A percentile compares a stretch with the other conserved stretches of the same genome.
Conservation (phyloP, 176 grass and related monocot genomes). For the Chrysopogon serrulatus region DNA sequence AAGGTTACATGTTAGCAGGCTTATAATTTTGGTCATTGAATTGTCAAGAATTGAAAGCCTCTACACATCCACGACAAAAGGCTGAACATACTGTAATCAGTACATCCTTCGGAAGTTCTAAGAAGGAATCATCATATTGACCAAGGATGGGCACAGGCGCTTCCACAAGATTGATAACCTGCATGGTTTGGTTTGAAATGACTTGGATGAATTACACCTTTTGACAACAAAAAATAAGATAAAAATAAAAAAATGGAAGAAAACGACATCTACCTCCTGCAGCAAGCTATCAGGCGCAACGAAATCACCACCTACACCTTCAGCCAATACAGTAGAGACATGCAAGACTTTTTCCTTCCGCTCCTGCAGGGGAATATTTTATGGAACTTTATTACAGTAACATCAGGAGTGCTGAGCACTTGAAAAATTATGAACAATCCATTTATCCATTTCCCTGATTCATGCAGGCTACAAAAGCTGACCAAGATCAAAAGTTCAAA, state of each 20-base stretch:
- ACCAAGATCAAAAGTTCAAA: neutral
- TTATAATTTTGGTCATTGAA: neutral
- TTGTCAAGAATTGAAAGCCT: neutral
- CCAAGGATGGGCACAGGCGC: conserved; percentile 84
- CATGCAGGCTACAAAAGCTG: neutral
- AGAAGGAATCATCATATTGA: conserved; percentile 75
- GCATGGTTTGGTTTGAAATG: conserved; percentile 13
- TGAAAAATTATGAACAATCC: neutral
- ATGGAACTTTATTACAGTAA: neutral
- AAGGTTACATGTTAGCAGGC: neutral
- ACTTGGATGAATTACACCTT: neutral
- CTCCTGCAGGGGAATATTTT: conserved; percentile 48
- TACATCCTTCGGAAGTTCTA: conserved; percentile 94
- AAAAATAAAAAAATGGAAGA: conserved; percentile 17
- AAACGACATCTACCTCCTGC: conserved; percentile 60
- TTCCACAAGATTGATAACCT: conserved; percentile 96
- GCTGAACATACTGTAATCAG: conserved; percentile 71
- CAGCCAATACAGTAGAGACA: conserved; percentile 56
- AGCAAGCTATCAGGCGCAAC: conserved; percentile 62
- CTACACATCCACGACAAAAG: neutral
- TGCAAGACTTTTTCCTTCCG: conserved; percentile 61
- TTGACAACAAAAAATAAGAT: neutral
- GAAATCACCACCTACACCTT: conserved; percentile 56
- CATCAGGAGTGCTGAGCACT: neutral
- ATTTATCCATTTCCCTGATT: neutral